Percentiles rank a stretch among this genome's conserved stretches.
phyloP scores from a whole-genome alignment of 306 rosid species.

The Lotus japonicus region DNA sequence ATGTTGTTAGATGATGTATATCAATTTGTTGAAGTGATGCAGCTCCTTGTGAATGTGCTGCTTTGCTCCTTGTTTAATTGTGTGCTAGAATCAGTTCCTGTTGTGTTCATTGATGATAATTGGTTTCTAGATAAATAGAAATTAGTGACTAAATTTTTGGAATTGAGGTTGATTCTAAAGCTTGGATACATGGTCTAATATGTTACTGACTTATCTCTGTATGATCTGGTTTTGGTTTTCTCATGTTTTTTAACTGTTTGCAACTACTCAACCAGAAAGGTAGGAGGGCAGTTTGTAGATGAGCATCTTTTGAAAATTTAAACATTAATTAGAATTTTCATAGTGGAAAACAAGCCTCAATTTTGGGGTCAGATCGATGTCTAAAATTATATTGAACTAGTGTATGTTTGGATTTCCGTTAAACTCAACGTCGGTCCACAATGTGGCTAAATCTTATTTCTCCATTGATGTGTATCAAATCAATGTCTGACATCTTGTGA shows the following conservation, averaged over 20 bases:
- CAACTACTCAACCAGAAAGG: background rate
- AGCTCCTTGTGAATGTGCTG: constrained; percentile 5
- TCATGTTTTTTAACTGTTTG: background rate
- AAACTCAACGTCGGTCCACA: no score
- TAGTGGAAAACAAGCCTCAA: background rate
- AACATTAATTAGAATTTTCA: background rate
- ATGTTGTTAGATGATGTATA: constrained; percentile 10
- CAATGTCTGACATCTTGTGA: background rate
- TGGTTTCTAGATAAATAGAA: background rate
- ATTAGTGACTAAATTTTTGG: background rate
- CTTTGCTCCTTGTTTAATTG: background rate
- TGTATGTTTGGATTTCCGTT: no score
- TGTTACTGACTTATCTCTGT: background rate
- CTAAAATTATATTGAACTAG: background rate
- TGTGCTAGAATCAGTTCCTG: background rate
- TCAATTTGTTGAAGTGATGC: background rate
- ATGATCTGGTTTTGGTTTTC: background rate
- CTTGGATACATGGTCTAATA: background rate
- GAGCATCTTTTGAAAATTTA: background rate
- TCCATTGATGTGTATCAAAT: background rate
- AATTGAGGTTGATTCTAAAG: constrained; percentile 3
- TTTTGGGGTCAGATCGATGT: background rate
- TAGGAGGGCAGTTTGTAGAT: background rate
- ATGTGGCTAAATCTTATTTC: no score
- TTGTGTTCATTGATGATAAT: background rate